Evolutionary conservation across 306 rosid genomes (phyloP).

Genomic region (Trichosanthes truncata): DNA sequence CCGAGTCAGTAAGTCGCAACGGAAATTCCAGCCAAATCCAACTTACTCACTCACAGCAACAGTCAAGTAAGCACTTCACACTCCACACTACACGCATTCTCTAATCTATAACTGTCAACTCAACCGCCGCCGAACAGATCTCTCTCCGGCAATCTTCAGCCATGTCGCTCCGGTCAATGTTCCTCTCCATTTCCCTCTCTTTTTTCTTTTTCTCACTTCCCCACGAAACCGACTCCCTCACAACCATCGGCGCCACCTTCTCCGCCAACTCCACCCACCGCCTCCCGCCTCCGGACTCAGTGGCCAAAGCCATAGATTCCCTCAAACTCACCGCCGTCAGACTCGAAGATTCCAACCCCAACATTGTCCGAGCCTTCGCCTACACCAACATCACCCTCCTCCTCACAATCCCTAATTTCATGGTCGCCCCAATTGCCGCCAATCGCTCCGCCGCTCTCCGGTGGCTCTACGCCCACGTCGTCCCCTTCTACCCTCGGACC

Average conservation of each 20-base stretch:
- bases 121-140: too few species aligned
- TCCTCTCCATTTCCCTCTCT: conserved; percentile 17
- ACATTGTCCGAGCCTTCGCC: conserved; percentile 43
- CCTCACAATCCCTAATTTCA: conserved; percentile 60
- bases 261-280: conserved; percentile 11
- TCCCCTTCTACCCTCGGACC: conserved; percentile 84
- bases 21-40: background rate
- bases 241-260: conserved; percentile 49
- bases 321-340: conserved; percentile 47
- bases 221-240: conserved; percentile 18
- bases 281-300: conserved; percentile 7
- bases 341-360: conserved; percentile 46
- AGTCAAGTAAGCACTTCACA: background rate
- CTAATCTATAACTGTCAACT: background rate
- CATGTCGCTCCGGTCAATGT: conserved; percentile 12
- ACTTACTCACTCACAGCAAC: background rate
- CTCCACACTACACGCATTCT: background rate
- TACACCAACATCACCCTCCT: conserved; percentile 58
- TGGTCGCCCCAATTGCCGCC: conserved; percentile 44
- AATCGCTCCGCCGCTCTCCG: conserved; percentile 55
- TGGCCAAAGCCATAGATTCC: conserved; percentile 20
- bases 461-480: conserved; percentile 61
- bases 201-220: conserved; percentile 22
- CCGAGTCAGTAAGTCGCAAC: background rate
- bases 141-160: background rate